Base-by-base conservation (phyloP, 1,139 yeast species). In the Blastobotrys raffinosifermentans region DNA sequence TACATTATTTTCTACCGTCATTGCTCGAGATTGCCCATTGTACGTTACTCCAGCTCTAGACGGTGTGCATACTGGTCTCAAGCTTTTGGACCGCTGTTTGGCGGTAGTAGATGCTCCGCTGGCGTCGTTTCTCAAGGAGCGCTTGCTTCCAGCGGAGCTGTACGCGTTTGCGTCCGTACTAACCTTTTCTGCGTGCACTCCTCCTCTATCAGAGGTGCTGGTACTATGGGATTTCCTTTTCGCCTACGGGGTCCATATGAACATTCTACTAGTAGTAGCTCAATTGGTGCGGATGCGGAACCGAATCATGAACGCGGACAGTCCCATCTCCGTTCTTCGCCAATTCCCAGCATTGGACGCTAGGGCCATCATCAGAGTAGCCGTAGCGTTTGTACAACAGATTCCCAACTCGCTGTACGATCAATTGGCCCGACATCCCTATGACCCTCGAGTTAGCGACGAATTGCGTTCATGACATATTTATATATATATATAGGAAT, bases 171-270 rank as follows among this genome's bases (percentile, higher is more conserved):
- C 96, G 0, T 79, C 94, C 1, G 85, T 87, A 0, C 64, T 89
- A 45, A 87, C 97, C 0, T 65, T 89, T 34, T 79, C 93, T 41
- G 94, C 96, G 4, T 85, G 95, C 54, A 86, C 94, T 2, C 95
- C 94, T 7, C 93, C 96, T 0, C 64, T 89, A 35, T 64, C 69
- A 19, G 84, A 87, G 45, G 86, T 84, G 0, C 63, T 87, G 32
- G 73, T 78, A 39, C 66, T 87, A 19, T 87, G 97, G 97, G 97
- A 87, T 58, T 82, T 86, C 47, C 62, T 86, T 53, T 81, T 87
- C 58, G 94, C 96, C 2, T 87, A 85, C 53, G 97, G 97, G 0
- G 75, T 84, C 19, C 96, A 89, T 56, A 73, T 87, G 79, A 87
- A 87, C 59, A 72, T 89, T 20, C 64, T 89, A 23, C 83, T 87